Conservation (phyloP, 129 eudicot genomes). For the Centrapalus pauciflorus region DNA sequence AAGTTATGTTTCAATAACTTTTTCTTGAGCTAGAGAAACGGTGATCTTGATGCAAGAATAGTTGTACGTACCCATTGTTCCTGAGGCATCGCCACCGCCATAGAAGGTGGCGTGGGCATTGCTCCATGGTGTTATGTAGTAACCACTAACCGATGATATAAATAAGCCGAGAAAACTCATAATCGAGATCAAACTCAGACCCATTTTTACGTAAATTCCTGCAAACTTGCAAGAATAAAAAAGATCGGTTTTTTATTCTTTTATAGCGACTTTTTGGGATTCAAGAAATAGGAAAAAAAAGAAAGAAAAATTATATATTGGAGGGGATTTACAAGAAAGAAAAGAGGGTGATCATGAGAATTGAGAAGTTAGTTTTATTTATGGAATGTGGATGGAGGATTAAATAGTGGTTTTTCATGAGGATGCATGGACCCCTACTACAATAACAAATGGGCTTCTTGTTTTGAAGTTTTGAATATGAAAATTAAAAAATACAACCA, state of each 20-base stretch:
- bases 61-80: constrained; percentile 65
- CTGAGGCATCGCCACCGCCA: constrained; percentile 91
- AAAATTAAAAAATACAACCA: too few relatives aligned
- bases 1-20: too few relatives aligned
- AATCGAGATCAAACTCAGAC: constrained; percentile 13
- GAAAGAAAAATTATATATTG: neutral
- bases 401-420: constrained; percentile 22
- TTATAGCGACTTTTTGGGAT: neutral
- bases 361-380: constrained; percentile 17
- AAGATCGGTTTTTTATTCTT: neutral
- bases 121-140: constrained; percentile 64
- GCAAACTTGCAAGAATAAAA: neutral
- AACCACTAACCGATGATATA: constrained; percentile 42
- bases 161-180: constrained; percentile 26
- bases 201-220: constrained; percentile 17
- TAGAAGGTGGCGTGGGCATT: constrained; percentile 85
- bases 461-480: neutral
- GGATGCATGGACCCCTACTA: constrained; percentile 32
- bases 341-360: constrained; percentile 17
- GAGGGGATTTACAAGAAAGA: constrained; percentile 14
- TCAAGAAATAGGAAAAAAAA: neutral
- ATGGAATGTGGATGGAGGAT: constrained; percentile 23
- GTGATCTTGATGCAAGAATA: neutral
- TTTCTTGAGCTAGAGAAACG: too few relatives aligned
- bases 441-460: constrained; percentile 15